A percentile compares a stretch with the other conserved stretches of the same genome.
These are phyloP conservation scores for Gaillardinia entomophila DNA, from an alignment of 805 yeast genomes.

Conservation along the genomic window DNA sequence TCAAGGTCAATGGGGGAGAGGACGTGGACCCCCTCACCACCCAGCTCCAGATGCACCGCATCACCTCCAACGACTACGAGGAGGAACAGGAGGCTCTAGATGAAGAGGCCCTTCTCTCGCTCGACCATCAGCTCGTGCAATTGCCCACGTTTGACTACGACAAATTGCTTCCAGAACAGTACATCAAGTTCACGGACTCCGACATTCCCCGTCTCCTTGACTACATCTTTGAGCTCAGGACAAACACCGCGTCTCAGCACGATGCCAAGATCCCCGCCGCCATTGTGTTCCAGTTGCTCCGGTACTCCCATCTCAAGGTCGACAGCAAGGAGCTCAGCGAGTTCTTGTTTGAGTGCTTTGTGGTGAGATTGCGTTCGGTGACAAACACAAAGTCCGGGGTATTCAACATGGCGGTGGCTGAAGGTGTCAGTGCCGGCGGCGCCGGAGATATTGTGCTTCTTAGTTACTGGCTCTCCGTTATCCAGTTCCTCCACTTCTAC, in stretches of 20 bases:
- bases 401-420: constrained; percentile 32
- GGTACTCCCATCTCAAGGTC: constrained; percentile 58
- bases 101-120: constrained; percentile 16
- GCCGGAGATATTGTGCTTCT: constrained; percentile 62
- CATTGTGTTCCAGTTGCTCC: constrained; percentile 59
- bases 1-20: constrained; percentile 16
- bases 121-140: constrained; percentile 22
- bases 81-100: constrained; percentile 21
- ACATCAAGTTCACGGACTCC: constrained; percentile 53
- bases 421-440: constrained; percentile 14
- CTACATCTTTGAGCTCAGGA: constrained; percentile 42
- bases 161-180: constrained; percentile 51
- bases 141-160: constrained; percentile 50
- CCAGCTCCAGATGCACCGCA: constrained; percentile 27
- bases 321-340: constrained; percentile 53
- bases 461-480: constrained; percentile 85
- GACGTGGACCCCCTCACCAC: constrained; percentile 29
- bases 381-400: constrained; percentile 59
- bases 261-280: constrained; percentile 62
- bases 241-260: constrained; percentile 34
- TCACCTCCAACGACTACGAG: constrained; percentile 12
- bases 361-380: constrained; percentile 55
- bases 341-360: constrained; percentile 53
- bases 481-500: constrained; percentile 74
- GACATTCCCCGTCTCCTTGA: constrained; percentile 47